Evolutionary conservation across 257 asterid genomes (phyloP), one percentile per base, ranked within the genome.

Genomic region (Solanum okadae): DNA sequence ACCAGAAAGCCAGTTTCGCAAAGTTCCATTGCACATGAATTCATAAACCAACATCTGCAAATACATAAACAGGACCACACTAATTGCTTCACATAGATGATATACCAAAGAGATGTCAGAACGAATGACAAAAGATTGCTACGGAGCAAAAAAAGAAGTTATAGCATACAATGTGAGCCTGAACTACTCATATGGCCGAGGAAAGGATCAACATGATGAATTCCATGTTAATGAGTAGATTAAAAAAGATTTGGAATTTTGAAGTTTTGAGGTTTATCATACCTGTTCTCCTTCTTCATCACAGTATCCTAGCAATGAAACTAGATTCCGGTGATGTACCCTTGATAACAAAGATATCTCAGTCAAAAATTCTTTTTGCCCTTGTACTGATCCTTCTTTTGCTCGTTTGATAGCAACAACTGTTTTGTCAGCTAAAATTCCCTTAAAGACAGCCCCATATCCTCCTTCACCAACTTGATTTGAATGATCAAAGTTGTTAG

Each of bases 241-340:
- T 59, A 12, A 59, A 59, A 59, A 59, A 59, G 25, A 29, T 11
- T 68, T 82, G 75, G 29, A 31, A 16, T 61, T 12, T 8, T 38
- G 73, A 49, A 25, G n/a, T 4, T 91, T 77, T 77, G 9, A 31
- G 77, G n/a, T 27, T 10, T 52, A 31, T 18, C 71, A 8, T 91
- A 94, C 98, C 98, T 96, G 99, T 89, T 96, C 99, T 12, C 91
- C 95, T 88, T 94, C 92, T 85, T 96, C 98, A 88, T 94, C 99
- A 88, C 99, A 96, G 84, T 92, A 96, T 11, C 99, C 94, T 20
- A 89, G 42, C 77, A 92, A 89, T 27, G 92, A 89, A 82, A 92
- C 94, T n/a, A 92, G 91, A 88, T 92, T 92, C 31, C 94, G 87
- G 83, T 92, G 94, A 88, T 92, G 94, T 84, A 91, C 46, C 89